Conservation (phyloP, 1,284 basidiomycete genomes). For the Trametes hirsuta region DNA sequence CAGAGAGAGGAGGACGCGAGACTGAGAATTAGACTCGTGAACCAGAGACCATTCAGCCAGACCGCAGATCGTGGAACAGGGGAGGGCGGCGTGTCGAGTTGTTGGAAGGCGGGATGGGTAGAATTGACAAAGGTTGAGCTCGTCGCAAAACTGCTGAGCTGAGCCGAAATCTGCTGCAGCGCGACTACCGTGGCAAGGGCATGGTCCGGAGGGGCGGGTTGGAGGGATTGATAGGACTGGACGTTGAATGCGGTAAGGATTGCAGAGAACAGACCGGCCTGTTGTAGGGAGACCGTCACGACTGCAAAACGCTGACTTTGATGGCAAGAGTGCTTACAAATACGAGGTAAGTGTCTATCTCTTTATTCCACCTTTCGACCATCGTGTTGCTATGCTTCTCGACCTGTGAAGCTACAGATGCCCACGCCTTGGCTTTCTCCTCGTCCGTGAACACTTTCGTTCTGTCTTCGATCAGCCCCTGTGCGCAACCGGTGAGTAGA, state of each 20-base stretch:
- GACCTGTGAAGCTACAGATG: background rate
- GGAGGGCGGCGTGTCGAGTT: background rate
- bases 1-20: constrained; percentile 40
- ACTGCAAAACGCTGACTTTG: background rate
- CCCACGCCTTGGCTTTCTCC: background rate
- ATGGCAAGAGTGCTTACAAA: background rate
- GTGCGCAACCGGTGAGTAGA: too few relatives aligned
- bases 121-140: background rate
- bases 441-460: too few relatives aligned
- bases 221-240: background rate
- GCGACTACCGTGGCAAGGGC: background rate
- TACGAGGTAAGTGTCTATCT: background rate
- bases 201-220: background rate
- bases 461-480: too few relatives aligned
- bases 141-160: too few relatives aligned
- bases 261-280: constrained; percentile 12
- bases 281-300: background rate
- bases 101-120: background rate
- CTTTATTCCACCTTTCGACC: background rate
- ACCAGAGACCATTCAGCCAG: constrained; percentile 67
- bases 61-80: constrained; percentile 34
- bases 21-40: constrained; percentile 66
- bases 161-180: background rate
- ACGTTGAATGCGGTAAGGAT: constrained; percentile 8
- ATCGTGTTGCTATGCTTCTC: background rate